Conservation (phyloP, 1,284 basidiomycete genomes). For the Lentinus polychrous region DNA sequence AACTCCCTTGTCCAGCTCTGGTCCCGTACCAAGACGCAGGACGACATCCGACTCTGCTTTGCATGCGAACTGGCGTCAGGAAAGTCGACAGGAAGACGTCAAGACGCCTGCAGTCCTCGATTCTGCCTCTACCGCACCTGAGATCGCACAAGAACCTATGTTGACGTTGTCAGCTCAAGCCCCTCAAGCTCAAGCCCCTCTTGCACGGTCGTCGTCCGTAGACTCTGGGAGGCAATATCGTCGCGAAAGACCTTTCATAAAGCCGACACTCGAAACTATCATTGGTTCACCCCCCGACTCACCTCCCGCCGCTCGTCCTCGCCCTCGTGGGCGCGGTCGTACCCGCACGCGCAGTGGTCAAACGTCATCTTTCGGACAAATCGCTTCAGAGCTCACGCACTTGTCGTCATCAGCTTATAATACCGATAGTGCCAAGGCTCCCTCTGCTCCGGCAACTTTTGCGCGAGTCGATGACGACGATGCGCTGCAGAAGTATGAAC, state of each 20-base stretch:
- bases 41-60: too few relatives aligned
- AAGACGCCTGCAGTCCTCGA: too few relatives aligned
- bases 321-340: background rate
- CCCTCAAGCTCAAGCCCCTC: too few relatives aligned
- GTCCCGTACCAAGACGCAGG: background rate
- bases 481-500: background rate
- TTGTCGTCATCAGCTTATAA: background rate
- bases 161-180: too few relatives aligned
- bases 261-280: too few relatives aligned
- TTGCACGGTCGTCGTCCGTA: too few relatives aligned
- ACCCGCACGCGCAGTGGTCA: background rate
- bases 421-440: background rate
- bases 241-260: too few relatives aligned
- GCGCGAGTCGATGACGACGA: constrained; percentile 2
- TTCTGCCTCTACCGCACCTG: too few relatives aligned
- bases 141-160: too few relatives aligned
- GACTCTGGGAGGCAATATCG: too few relatives aligned
- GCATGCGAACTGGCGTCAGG: too few relatives aligned
- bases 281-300: background rate
- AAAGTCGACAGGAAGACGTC: too few relatives aligned
- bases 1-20: background rate
- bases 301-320: background rate
- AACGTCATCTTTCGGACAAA: background rate
- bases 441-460: background rate
- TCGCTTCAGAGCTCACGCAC: background rate